Percentiles rank a stretch among this genome's conserved stretches.
Evolutionary conservation across 805 yeast species (phyloP).

Genomic region (Grigorovia yakushimaensis): DNA sequence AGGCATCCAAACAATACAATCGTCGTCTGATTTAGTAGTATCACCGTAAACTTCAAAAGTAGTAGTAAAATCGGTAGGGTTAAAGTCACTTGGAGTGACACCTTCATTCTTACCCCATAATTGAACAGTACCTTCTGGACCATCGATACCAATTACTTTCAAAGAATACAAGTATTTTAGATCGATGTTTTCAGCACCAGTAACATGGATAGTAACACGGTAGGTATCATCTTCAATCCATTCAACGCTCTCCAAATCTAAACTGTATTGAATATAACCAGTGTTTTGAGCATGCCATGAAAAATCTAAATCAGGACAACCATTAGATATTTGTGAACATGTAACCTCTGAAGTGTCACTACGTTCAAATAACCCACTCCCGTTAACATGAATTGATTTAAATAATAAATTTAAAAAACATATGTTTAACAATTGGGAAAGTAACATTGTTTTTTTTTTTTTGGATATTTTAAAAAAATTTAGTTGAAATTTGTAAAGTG

Average conservation of each 20-base stretch:
- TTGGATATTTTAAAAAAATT: too few species aligned
- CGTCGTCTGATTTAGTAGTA: background rate
- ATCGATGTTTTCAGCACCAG: slow-evolving; percentile 9
- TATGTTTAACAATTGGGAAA: too few species aligned
- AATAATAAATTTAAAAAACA: too few species aligned
- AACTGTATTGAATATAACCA: slow-evolving; percentile 6
- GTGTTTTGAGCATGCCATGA: slow-evolving; percentile 5
- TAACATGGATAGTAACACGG: slow-evolving; percentile 13
- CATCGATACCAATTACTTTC: slow-evolving; percentile 9
- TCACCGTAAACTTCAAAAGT: slow-evolving; percentile 12
- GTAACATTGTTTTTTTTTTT: too few species aligned
- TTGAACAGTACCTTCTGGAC: slow-evolving; percentile 9
- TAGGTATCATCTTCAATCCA: slow-evolving; percentile 8
- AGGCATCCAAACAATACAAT: slow-evolving; percentile 14
- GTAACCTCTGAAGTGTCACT: background rate
- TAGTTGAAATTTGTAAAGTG: too few species aligned
- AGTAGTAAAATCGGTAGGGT: slow-evolving; percentile 15
- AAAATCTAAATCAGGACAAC: slow-evolving; percentile 13
- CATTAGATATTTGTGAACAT: background rate
- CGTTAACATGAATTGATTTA: too few species aligned
- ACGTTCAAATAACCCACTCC: too few species aligned
- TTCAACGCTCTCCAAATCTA: background rate
- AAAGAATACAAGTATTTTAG: slow-evolving; percentile 10
- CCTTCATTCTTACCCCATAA: slow-evolving; percentile 12
- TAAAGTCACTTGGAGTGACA: slow-evolving; percentile 3